Conservation (phyloP, 306 rosid species). For the Dryas drummondii region DNA sequence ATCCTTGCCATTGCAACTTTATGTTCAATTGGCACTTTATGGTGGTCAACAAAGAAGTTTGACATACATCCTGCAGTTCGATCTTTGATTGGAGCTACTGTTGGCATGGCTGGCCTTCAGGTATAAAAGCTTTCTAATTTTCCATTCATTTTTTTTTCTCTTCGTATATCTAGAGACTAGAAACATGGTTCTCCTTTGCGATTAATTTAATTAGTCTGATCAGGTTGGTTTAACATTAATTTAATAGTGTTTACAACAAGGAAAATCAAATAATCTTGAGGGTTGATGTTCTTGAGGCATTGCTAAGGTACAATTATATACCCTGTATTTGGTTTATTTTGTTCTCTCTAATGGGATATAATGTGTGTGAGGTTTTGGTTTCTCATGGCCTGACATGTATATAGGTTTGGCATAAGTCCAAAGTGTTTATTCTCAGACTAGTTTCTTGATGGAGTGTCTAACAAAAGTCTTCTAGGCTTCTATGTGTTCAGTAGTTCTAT, state of each 20-base stretch:
- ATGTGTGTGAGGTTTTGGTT: conserved; percentile 9
- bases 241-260: conserved; percentile 79
- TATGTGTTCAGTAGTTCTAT: too few species aligned
- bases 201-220: neutral
- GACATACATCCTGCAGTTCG: too few species aligned
- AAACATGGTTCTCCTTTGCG: neutral
- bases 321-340: neutral
- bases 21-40: conserved; percentile 54
- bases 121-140: conserved; percentile 30
- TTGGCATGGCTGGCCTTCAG: conserved; percentile 87
- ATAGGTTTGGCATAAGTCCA: neutral
- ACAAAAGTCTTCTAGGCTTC: too few species aligned
- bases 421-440: neutral
- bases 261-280: conserved; percentile 97
- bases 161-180: neutral
- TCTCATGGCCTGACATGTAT: neutral
- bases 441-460: neutral
- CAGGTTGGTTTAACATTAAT: neutral
- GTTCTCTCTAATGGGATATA: neutral
- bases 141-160: neutral
- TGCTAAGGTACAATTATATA: conserved; percentile 56
- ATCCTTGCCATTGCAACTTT: conserved; percentile 71
- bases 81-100: conserved; percentile 43
- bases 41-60: conserved; percentile 57
- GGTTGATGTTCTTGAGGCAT: conserved; percentile 92